Evolutionary conservation across 2,329 filamentous ascomycete genomes (phyloP), one percentile per base, ranked within the genome.

Genomic region (Monilinia laxa): DNA sequence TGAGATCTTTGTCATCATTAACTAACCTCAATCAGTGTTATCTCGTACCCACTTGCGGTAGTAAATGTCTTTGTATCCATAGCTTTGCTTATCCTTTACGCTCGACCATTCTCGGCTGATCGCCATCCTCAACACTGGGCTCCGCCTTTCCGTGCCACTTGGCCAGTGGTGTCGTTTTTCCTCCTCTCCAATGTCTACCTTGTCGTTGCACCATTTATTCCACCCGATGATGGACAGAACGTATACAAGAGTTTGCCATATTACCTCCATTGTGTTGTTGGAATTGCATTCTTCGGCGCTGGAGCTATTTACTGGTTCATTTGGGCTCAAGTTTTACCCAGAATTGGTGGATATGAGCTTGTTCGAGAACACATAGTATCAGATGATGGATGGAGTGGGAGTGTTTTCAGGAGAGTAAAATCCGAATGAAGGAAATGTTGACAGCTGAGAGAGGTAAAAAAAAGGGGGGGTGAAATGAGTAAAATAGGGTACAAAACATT

Each of bases 41-140:
- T 89, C 73, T 86, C 85, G 0, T 89, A 89, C 72, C 87, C 87
- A 0, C 80, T 88, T 16, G 83, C 86, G 62, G 80, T 86, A 54
- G 79, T 86, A 75, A 86, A 86, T 76, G 76, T 81, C 67, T 83
- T 85, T 67, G 83, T 86, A 59, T 80, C 83, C 14, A 80, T 76
- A 4, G 85, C 80, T 52, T 79, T 87, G 45, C 76, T 85, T 31
- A 80, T 83, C 67, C 80, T 87, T 38, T 86, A 84, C 75, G 75
- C 80, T 69, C 80, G 81, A 77, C 81, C 80, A 65, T 76, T 77
- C 45, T 75, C 77, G 9, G 81, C 78, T 74, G 79, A 82, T 77
- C 81, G 80, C 65, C 80, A 81, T 76, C 81, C 80, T 59, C 82
- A 80, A 76, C 51, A 63, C 72, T 87, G 84, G 85, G 73, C 80